Conservation (phyloP, 2,329 filamentous ascomycete species). For the Curvularia eragrostidis region DNA sequence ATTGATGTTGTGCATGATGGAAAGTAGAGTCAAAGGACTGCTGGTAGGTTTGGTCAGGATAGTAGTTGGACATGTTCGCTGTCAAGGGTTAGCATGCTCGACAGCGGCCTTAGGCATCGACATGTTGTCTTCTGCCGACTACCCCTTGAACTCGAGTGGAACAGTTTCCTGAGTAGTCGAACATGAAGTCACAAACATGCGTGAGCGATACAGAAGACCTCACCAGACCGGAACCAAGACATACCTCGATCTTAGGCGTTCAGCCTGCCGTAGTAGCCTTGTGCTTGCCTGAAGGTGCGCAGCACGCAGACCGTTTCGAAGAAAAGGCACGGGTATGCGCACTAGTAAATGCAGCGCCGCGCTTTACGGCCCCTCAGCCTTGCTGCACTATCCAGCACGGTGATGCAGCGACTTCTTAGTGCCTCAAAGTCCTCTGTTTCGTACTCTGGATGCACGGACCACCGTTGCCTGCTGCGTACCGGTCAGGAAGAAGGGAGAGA, state of each 20-base stretch:
- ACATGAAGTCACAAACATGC: not conserved
- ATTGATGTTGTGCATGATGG: conserved; percentile 22
- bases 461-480: conserved; percentile 29
- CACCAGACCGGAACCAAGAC: conserved; percentile 8
- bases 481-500: conserved; percentile 24
- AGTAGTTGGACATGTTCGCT: conserved; percentile 41
- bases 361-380: conserved; percentile 38
- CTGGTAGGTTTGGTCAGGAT: conserved; percentile 21
- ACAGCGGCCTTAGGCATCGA: conserved; percentile 16
- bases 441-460: conserved; percentile 23
- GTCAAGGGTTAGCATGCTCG: conserved; percentile 31
- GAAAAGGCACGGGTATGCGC: conserved; percentile 34
- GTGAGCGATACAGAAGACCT: not conserved
- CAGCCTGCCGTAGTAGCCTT: conserved; percentile 38
- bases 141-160: not conserved
- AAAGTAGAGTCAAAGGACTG: conserved; percentile 25
- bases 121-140: not conserved
- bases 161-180: not conserved
- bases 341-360: conserved; percentile 43
- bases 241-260: conserved; percentile 7
- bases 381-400: conserved; percentile 32
- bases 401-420: conserved; percentile 14
- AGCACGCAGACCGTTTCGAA: conserved; percentile 21
- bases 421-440: conserved; percentile 30
- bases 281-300: conserved; percentile 35